Evolutionary conservation across 331 rosid genomes (phyloP).

Genomic region (Spiraea crenata): DNA sequence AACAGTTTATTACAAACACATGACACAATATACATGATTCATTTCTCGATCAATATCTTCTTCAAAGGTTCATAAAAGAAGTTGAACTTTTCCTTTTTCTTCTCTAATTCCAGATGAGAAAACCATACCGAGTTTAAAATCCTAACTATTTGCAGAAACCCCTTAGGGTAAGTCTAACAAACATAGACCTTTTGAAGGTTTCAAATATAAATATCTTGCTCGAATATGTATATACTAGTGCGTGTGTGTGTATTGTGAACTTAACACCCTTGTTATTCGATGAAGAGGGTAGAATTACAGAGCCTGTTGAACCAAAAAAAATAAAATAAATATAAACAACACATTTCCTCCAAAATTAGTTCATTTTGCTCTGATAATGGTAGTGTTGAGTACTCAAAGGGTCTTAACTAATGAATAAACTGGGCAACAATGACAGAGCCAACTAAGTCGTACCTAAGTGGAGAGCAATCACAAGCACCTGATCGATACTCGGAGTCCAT

Average conservation of each 20-base stretch:
- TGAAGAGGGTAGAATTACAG: neutral
- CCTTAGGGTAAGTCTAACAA: neutral
- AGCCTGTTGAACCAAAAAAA: neutral
- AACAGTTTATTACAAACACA: neutral
- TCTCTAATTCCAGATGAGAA: no score
- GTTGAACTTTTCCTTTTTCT: no score
- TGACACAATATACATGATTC: no score
- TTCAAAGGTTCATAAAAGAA: no score
- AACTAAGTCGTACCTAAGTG: constrained; percentile 54
- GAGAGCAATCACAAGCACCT: constrained; percentile 53
- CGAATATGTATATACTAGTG: neutral
- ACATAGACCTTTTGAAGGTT: neutral
- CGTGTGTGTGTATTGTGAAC: neutral
- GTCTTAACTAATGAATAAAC: neutral
- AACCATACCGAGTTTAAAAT: no score
- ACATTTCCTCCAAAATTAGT: neutral
- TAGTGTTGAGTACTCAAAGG: neutral
- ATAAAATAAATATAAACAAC: neutral
- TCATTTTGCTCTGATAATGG: neutral
- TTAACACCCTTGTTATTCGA: neutral
- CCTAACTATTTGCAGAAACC: neutral
- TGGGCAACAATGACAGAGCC: neutral
- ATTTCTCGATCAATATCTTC: no score
- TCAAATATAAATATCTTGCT: neutral
- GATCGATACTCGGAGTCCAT: constrained; percentile 67